These are phyloP conservation scores for Amanita jacksonii DNA, from an alignment of 768 basidiomycete species.

Conservation along the genomic window DNA sequence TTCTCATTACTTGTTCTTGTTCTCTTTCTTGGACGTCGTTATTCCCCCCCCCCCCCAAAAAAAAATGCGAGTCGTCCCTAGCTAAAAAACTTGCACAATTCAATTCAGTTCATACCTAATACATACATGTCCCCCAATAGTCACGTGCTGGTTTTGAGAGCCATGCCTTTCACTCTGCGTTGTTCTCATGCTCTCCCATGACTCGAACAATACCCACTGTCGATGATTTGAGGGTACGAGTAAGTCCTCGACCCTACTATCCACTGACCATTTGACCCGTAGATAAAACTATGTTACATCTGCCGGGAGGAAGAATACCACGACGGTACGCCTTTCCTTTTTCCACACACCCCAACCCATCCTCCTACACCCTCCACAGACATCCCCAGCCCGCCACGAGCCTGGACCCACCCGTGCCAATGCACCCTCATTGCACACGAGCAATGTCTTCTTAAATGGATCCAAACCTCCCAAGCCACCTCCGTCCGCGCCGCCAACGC, in stretches of 20 bases:
- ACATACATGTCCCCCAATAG: too few species aligned
- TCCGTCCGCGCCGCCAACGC: slow-evolving; percentile 49
- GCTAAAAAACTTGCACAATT: too few species aligned
- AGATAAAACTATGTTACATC: slow-evolving; percentile 63
- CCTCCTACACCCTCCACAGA: slow-evolving; percentile 19
- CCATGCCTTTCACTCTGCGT: too few species aligned
- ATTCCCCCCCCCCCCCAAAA: too few species aligned
- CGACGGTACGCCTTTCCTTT: slow-evolving; percentile 28
- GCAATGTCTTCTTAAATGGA: slow-evolving; percentile 72
- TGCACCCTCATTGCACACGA: slow-evolving; percentile 80
- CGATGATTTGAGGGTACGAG: slow-evolving; percentile 21
- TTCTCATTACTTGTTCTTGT: background rate
- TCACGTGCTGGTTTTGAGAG: too few species aligned
- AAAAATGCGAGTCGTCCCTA: too few species aligned
- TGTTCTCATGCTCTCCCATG: background rate
- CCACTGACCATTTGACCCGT: background rate
- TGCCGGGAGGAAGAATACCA: slow-evolving; percentile 65
- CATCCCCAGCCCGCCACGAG: slow-evolving; percentile 35
- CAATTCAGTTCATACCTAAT: too few species aligned
- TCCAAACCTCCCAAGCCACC: slow-evolving; percentile 56
- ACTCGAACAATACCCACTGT: slow-evolving; percentile 16
- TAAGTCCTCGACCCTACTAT: background rate
- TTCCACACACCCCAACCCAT: background rate
- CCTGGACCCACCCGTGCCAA: slow-evolving; percentile 74
- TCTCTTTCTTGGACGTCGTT: too few species aligned